Evolutionary conservation across 768 basidiomycete species (phyloP).

Genomic region (Pleurotus salmoneostramineus): DNA sequence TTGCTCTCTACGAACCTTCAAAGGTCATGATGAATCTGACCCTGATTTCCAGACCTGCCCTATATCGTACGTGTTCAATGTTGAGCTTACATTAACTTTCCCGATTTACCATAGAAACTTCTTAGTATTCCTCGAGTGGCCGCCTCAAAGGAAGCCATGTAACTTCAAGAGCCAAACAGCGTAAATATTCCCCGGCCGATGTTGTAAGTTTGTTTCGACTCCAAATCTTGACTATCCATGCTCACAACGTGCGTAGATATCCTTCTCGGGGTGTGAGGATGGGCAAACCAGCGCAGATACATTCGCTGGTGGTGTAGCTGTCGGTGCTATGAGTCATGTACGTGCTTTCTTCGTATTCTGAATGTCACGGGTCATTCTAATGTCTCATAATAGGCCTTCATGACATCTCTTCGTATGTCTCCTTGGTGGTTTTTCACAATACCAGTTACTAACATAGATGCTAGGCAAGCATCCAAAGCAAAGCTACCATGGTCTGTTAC

Average conservation of each 20-base stretch:
- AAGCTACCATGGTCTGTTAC: constrained; percentile 62
- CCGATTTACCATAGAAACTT: neutral
- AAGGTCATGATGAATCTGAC: neutral
- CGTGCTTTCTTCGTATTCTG: constrained; percentile 19
- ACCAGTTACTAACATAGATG: neutral
- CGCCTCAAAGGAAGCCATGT: constrained; percentile 44
- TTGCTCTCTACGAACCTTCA: neutral
- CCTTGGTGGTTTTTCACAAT: neutral
- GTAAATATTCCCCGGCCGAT: constrained; percentile 67
- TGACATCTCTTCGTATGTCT: constrained; percentile 41
- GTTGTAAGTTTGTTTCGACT: constrained; percentile 31
- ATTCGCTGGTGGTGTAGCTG: constrained; percentile 55
- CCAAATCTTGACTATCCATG: neutral
- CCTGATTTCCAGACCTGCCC: constrained; percentile 34
- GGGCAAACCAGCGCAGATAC: constrained; percentile 74
- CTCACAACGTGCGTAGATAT: constrained; percentile 45
- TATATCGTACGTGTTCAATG: constrained; percentile 34
- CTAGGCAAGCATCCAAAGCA: constrained; percentile 49
- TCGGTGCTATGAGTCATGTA: constrained; percentile 81
- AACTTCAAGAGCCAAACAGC: constrained; percentile 21
- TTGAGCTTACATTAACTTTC: neutral
- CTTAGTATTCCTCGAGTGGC: constrained; percentile 61
- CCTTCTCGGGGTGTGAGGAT: constrained; percentile 73
- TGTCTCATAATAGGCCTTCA: constrained; percentile 47
- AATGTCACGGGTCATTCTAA: neutral